Evolutionary conservation across 2,329 filamentous ascomycete genomes (phyloP), one percentile per base, ranked within the genome.

Genomic region (Emergomyces pasteurianus): DNA sequence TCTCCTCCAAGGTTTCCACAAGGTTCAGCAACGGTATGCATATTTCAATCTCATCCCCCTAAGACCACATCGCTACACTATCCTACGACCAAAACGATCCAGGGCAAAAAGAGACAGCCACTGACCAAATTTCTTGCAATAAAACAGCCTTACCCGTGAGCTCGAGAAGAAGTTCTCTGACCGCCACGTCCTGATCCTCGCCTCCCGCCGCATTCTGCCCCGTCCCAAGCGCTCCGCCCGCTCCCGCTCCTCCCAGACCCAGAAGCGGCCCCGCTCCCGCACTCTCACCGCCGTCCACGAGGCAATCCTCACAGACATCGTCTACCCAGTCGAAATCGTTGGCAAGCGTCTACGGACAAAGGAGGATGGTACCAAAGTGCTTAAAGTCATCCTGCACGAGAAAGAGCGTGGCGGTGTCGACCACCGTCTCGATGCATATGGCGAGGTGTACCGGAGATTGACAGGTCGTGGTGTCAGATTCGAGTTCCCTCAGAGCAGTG

Each of bases 151-250:
- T 77, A 99, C 94, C 81, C 94, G 94, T 82, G 94, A 99, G 86
- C 92, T 99, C 77, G 94, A 99, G 89, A 99, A 99, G 91, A 99
- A 99, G 85, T 99, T 99, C 90, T 97, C 94, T 69, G 94, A 99
- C 86, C 94, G 94, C 81, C 94, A 99, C 81, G 94, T 99, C 79
- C 85, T 99, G 79, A 91, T 99, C 86, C 88, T 99, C 74, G 94
- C 94, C 73, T 95, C 92, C 76, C 94, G 94, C 86, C 94, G 94
- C 81, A 99, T 99, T 75, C 86, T 99, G 66, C 92, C 94, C 79
- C 91, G 92, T 80, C 94, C 94, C 79, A 96, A 96, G 90, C 92
- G 92, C 79, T 96, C 91, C 79, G 90, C 87, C 84, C 92, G 91
- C 83, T 90, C 88, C 71, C 92, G 94, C 85, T 92, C 92, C 83